phyloP scores from a whole-genome alignment of 805 yeast species.

The Pichia nanzhaoensis region DNA sequence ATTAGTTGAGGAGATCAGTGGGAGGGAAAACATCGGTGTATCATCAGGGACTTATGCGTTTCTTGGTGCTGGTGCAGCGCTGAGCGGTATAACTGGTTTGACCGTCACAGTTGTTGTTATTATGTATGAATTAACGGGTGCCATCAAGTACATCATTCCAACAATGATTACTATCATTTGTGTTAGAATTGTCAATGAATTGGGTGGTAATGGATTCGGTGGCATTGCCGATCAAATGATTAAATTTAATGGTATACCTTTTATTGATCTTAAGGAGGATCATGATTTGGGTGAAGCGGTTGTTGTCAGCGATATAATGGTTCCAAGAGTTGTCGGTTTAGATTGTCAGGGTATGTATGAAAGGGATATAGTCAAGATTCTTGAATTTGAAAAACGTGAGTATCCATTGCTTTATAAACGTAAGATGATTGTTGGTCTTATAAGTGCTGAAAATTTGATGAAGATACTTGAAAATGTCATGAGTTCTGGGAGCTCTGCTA shows the following conservation, averaged over 20 bases:
- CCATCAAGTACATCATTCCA: slow-evolving; percentile 83
- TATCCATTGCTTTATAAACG: slow-evolving; percentile 44
- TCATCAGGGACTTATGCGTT: slow-evolving; percentile 95
- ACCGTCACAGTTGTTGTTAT: slow-evolving; percentile 91
- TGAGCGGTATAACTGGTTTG: slow-evolving; percentile 89
- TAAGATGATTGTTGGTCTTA: slow-evolving; percentile 37
- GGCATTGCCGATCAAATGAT: slow-evolving; percentile 98
- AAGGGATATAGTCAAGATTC: not conserved
- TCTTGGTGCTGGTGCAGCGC: slow-evolving; percentile 91
- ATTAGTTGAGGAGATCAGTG: slow-evolving; percentile 44
- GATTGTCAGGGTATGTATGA: slow-evolving; percentile 33
- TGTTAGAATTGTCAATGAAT: slow-evolving; percentile 73
- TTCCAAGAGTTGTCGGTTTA: slow-evolving; percentile 34
- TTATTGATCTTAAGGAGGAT: slow-evolving; percentile 65
- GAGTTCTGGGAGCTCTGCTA: not conserved
- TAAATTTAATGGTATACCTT: slow-evolving; percentile 79
- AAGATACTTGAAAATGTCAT: slow-evolving; percentile 3
- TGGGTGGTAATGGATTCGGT: slow-evolving; percentile 59
- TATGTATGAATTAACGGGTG: slow-evolving; percentile 96
- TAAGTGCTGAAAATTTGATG: slow-evolving; percentile 37
- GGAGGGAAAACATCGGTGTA: slow-evolving; percentile 39
- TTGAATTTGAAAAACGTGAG: slow-evolving; percentile 16
- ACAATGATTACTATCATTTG: slow-evolving; percentile 93
- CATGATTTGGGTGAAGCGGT: slow-evolving; percentile 42
- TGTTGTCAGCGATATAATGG: slow-evolving; percentile 57